phyloP scores from a whole-genome alignment of 306 rosid species.

The Phaseolus lunatus region DNA sequence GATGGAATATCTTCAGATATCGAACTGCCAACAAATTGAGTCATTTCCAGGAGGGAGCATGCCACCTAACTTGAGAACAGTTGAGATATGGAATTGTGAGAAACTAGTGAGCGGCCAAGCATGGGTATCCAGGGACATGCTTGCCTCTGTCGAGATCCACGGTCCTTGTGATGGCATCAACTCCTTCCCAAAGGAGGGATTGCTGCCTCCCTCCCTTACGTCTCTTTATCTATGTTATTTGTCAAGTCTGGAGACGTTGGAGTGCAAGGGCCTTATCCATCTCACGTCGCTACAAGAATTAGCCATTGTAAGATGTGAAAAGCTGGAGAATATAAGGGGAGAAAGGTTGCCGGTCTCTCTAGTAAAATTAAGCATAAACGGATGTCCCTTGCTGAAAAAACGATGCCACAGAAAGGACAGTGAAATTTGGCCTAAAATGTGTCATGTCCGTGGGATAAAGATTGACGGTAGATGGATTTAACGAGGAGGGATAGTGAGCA shows the following conservation, averaged over 20 bases:
- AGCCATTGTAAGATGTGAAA: accelerated
- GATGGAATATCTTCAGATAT: neutral
- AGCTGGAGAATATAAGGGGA: neutral
- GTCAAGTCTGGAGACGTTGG: neutral
- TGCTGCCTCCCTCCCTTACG: constrained; percentile 1
- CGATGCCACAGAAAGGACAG: neutral
- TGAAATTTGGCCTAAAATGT: constrained; percentile 1
- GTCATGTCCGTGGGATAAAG: neutral
- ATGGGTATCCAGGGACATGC: neutral
- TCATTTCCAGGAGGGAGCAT: neutral
- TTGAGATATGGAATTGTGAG: neutral
- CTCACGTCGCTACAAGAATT: neutral
- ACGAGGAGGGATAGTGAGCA: neutral
- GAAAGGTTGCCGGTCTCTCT: neutral
- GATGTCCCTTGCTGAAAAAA: neutral
- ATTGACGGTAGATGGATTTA: neutral
- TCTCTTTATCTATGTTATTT: accelerated
- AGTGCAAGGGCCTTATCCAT: neutral
- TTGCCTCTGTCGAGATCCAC: accelerated
- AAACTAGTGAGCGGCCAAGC: neutral
- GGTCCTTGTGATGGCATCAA: constrained; percentile 22
- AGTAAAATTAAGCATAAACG: no score
- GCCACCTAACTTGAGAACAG: neutral
- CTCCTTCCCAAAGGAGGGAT: constrained; percentile 1
- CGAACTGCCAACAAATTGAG: neutral